Evolutionary conservation across 1,139 yeast genomes (phyloP).

Genomic region (Yamadazyma atmosphaerica): DNA sequence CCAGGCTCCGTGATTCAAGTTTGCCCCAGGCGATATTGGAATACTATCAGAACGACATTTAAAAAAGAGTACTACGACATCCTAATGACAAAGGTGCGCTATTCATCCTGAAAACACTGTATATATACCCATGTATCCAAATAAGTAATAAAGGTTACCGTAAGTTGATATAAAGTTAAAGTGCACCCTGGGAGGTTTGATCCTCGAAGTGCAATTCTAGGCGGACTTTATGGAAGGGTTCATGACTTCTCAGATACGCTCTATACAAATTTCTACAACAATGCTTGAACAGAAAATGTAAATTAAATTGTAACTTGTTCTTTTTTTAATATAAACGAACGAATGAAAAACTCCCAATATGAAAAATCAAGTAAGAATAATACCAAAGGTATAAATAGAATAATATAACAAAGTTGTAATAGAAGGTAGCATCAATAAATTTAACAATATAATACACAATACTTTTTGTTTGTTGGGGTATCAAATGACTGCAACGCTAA

Average conservation of each 20-base stretch:
- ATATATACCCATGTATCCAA: too few species aligned
- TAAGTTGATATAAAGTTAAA: neutral
- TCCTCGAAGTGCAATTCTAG: neutral
- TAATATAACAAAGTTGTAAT: neutral
- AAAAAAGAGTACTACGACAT: too few species aligned
- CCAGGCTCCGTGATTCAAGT: too few species aligned
- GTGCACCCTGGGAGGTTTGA: too few species aligned
- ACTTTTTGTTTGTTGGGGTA: slow-evolving; percentile 1
- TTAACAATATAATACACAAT: slow-evolving; percentile 2
- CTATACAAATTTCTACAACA: neutral
- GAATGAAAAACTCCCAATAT: slow-evolving; percentile 2
- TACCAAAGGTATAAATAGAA: neutral
- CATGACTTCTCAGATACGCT: neutral
- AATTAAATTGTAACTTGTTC: neutral
- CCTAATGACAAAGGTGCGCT: too few species aligned
- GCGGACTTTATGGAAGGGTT: neutral
- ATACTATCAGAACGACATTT: too few species aligned
- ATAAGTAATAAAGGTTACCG: neutral
- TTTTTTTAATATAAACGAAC: neutral
- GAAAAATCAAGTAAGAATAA: neutral
- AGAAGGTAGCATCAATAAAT: too few species aligned
- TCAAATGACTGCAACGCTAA: neutral
- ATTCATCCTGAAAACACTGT: too few species aligned
- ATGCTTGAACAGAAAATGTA: neutral
- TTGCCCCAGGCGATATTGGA: too few species aligned